A percentile compares a stretch with the other conserved stretches of the same genome.
phyloP scores from a whole-genome alignment of 306 rosid species.

The Lupinus albus region DNA sequence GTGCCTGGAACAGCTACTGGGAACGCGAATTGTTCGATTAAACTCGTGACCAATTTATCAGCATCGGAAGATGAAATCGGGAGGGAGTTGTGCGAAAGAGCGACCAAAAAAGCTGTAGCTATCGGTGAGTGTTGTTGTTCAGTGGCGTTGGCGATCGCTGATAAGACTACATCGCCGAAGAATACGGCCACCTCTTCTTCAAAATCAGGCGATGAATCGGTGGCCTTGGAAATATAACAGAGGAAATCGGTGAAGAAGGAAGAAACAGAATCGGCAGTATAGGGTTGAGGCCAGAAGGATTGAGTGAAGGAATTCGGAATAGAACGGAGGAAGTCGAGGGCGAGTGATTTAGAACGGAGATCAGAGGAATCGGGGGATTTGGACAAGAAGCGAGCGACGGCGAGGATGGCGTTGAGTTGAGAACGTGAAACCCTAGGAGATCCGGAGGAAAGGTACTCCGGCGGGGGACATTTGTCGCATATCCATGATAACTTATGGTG shows the following conservation, averaged over 20 bases:
- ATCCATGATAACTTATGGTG: constrained; percentile 82
- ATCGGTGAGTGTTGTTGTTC: constrained; percentile 53
- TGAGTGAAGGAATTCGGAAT: constrained; percentile 66
- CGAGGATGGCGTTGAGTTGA: constrained; percentile 92
- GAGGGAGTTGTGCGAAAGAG: constrained; percentile 64
- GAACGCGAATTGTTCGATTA: constrained; percentile 62
- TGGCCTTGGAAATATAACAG: constrained; percentile 58
- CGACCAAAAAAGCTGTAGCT: constrained; percentile 70
- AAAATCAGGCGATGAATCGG: constrained; percentile 70
- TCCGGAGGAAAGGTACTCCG: constrained; percentile 67
- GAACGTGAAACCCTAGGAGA: constrained; percentile 82
- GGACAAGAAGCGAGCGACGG: constrained; percentile 80
- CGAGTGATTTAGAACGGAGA: constrained; percentile 72
- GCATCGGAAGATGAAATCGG: constrained; percentile 70
- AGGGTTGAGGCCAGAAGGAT: constrained; percentile 86
- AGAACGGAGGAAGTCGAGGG: constrained; percentile 71
- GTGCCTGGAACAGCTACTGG: constrained; percentile 50
- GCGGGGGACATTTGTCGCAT: constrained; percentile 77
- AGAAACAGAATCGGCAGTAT: constrained; percentile 57
- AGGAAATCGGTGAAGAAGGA: constrained; percentile 68
- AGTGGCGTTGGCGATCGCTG: constrained; percentile 49
- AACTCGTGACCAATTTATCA: constrained; percentile 54
- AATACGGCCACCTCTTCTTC: constrained; percentile 60
- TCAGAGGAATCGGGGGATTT: constrained; percentile 67
- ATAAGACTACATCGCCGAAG: constrained; percentile 60